Percentiles rank a stretch among this genome's conserved stretches.
Evolutionary conservation across 192 early-diverging fungal species (phyloP).

Genomic region (Backusella mclennaniae): DNA sequence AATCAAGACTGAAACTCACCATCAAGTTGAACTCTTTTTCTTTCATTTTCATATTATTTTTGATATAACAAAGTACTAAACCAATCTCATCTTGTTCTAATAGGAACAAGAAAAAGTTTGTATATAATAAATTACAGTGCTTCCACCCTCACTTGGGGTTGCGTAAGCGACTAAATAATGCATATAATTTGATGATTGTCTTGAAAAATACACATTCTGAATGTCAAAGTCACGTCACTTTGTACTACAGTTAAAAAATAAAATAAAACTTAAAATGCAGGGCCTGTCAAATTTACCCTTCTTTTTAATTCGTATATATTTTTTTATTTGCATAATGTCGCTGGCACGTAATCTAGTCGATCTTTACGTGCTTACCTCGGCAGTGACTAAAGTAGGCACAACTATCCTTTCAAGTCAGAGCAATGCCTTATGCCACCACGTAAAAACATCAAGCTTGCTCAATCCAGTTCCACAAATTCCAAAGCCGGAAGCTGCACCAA

Average conservation of each 20-base stretch:
- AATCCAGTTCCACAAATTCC: conserved; percentile 13
- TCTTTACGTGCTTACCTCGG: conserved; percentile 14
- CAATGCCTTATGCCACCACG: conserved; percentile 17
- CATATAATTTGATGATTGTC: too few relatives aligned
- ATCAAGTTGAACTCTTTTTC: too few relatives aligned
- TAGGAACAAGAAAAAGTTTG: too few relatives aligned
- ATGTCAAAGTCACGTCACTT: neutral
- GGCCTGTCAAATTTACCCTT: neutral
- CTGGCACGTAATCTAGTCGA: conserved; percentile 28
- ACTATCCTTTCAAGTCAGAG: conserved; percentile 10
- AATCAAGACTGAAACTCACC: too few relatives aligned
- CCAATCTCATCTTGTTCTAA: too few relatives aligned
- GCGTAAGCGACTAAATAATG: too few relatives aligned
- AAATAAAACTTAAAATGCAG: neutral
- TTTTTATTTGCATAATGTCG: conserved; percentile 13
- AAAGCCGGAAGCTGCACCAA: neutral
- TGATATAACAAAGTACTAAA: too few relatives aligned
- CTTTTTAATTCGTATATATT: neutral
- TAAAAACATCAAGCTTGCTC: conserved; percentile 30
- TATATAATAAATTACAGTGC: too few relatives aligned
- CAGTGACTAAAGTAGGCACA: conserved; percentile 10
- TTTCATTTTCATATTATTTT: too few relatives aligned
- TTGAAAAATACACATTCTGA: neutral
- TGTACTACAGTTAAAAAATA: neutral
- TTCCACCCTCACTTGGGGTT: too few relatives aligned